These are phyloP conservation scores for Pulveroboletus sp. DNA, from an alignment of 768 basidiomycete species.

Conservation along the genomic window DNA sequence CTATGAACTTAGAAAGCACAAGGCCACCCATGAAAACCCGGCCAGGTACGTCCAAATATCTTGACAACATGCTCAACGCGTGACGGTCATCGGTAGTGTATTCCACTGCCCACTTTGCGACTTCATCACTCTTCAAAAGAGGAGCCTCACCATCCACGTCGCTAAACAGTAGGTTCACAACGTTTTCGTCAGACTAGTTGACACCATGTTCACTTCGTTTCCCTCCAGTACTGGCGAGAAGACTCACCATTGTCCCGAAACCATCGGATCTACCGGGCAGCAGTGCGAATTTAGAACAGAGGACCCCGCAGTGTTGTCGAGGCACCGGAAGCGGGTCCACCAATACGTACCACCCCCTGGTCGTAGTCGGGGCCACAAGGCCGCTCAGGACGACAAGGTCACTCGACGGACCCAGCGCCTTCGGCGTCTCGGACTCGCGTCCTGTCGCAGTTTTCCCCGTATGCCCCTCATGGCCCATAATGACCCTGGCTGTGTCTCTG, in stretches of 20 bases:
- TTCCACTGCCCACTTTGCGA: conserved; percentile 18
- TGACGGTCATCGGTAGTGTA: conserved; percentile 8
- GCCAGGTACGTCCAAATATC: conserved; percentile 1
- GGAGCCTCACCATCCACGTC: conserved; percentile 18
- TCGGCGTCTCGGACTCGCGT: background rate
- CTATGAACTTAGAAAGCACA: conserved; percentile 24
- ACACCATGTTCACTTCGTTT: background rate
- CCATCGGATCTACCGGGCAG: background rate
- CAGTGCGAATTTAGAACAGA: conserved; percentile 21
- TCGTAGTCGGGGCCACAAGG: background rate
- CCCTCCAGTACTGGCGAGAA: conserved; percentile 23
- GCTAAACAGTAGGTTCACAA: conserved; percentile 15
- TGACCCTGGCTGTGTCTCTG: background rate
- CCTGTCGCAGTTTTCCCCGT: background rate
- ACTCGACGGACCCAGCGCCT: background rate
- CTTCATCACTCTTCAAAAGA: conserved; percentile 20
- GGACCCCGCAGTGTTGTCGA: conserved; percentile 26
- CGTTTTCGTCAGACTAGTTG: background rate
- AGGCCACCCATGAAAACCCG: conserved; percentile 9
- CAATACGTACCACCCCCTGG: conserved; percentile 14
- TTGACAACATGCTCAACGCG: background rate
- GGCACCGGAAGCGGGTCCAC: conserved; percentile 23
- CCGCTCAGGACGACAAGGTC: background rate
- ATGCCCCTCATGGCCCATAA: background rate
- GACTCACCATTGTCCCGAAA: conserved; percentile 14